phyloP scores from a whole-genome alignment of 176 grass and related monocot genomes.

The Pharus latifolius region DNA sequence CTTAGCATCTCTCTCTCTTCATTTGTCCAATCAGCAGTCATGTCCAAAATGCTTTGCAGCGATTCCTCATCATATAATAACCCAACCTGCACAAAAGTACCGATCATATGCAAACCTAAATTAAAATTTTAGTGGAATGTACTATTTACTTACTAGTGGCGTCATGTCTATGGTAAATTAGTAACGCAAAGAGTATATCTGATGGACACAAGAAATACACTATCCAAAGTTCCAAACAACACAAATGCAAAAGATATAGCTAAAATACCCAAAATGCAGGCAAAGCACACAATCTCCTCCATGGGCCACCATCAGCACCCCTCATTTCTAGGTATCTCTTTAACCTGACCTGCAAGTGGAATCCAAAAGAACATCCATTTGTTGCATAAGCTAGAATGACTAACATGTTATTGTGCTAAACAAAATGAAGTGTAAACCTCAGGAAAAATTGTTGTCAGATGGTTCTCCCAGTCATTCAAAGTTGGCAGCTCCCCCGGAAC shows the following conservation, averaged over 20 bases:
- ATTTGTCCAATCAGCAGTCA: conserved; percentile 85
- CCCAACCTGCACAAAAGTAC: conserved; percentile 48
- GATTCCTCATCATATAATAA: conserved; percentile 89
- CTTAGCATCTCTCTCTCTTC: conserved; percentile 94
- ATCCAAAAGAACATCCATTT: conserved; percentile 5
- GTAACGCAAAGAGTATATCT: no score
- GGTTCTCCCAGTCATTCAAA: conserved; percentile 98
- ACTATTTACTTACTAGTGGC: neutral
- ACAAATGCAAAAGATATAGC: neutral
- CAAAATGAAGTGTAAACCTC: conserved; percentile 43
- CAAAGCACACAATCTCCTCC: conserved; percentile 94
- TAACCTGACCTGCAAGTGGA: conserved; percentile 68
- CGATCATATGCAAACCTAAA: neutral
- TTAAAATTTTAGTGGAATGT: neutral
- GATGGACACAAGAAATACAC: neutral
- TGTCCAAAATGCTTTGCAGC: conserved; percentile 73
- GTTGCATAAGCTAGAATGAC: neutral
- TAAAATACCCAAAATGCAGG: conserved; percentile 89
- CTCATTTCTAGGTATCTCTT: conserved; percentile 99
- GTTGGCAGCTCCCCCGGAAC: conserved; percentile 86
- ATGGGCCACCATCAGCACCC: conserved; percentile 95
- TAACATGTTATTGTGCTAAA: neutral
- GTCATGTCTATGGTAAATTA: neutral
- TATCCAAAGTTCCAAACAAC: neutral
- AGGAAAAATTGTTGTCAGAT: conserved; percentile 99